Conservation (phyloP, 108 stramenopile species). For the Craspedostauros australis region DNA sequence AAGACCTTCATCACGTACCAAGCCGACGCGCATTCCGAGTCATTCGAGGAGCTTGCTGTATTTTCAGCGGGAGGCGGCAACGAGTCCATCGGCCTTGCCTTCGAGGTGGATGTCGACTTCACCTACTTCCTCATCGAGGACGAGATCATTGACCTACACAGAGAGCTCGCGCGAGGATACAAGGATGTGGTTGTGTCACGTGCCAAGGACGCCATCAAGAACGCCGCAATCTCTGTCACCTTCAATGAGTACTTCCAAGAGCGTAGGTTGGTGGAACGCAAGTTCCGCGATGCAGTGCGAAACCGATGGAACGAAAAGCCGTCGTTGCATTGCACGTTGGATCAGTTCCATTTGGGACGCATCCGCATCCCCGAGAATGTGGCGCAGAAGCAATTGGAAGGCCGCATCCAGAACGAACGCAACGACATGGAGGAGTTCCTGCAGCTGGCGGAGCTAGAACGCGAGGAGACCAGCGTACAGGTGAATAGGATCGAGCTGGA, state of each 20-base stretch:
- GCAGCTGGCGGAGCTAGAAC: slow-evolving; percentile 37
- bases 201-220: slow-evolving; percentile 47
- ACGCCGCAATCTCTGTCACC: slow-evolving; percentile 27
- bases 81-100: slow-evolving; percentile 37
- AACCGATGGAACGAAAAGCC: slow-evolving; percentile 26
- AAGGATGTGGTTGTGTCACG: slow-evolving; percentile 19
- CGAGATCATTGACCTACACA: slow-evolving; percentile 39
- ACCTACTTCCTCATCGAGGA: slow-evolving; percentile 37
- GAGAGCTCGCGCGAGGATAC: slow-evolving; percentile 31
- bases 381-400: slow-evolving; percentile 37
- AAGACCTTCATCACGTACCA: slow-evolving; percentile 41
- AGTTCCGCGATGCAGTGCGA: slow-evolving; percentile 30
- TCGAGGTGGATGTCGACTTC: slow-evolving; percentile 34
- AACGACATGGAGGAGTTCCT: slow-evolving; percentile 36
- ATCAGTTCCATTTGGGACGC: slow-evolving; percentile 49
- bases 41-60: slow-evolving; percentile 21
- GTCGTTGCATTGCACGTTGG: slow-evolving; percentile 26
- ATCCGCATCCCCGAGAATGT: slow-evolving; percentile 41
- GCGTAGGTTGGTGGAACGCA: slow-evolving; percentile 31
- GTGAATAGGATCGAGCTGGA: slow-evolving; percentile 40
- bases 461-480: slow-evolving; percentile 38
- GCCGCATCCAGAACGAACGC: slow-evolving; percentile 35
- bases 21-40: slow-evolving; percentile 37
- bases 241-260: slow-evolving; percentile 36
- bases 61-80: slow-evolving; percentile 28